Conservation (phyloP, 768 basidiomycete species). For the Pholiota conissans region DNA sequence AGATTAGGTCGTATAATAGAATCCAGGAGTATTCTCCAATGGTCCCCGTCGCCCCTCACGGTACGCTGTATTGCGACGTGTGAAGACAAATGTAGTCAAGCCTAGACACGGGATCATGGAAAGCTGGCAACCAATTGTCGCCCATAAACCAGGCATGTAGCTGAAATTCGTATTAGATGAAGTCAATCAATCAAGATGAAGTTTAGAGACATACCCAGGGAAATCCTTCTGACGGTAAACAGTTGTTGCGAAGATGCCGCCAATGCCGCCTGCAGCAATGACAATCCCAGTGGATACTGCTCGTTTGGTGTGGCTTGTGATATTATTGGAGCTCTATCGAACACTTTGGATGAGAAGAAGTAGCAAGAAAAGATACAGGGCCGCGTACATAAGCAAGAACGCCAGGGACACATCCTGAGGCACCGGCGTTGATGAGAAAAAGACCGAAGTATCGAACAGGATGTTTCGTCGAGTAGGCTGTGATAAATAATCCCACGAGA, state of each 20-base stretch:
- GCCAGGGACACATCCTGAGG: constrained; percentile 34
- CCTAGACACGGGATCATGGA: constrained; percentile 14
- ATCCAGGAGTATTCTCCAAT: constrained; percentile 15
- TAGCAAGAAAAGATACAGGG: neutral
- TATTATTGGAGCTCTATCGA: constrained; percentile 34
- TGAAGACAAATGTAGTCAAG: constrained; percentile 15
- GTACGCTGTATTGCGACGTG: constrained; percentile 17
- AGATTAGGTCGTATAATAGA: constrained; percentile 19
- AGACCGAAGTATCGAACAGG: constrained; percentile 32
- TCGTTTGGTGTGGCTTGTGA: constrained; percentile 37
- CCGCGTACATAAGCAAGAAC: constrained; percentile 37
- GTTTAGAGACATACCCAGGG: constrained; percentile 13
- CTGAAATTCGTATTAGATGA: neutral
- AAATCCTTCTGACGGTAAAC: constrained; percentile 38
- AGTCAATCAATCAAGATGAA: neutral
- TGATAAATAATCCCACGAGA: constrained; percentile 32
- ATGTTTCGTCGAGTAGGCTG: constrained; percentile 27
- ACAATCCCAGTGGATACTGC: constrained; percentile 35
- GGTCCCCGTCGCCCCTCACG: constrained; percentile 16
- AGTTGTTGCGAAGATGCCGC: constrained; percentile 19
- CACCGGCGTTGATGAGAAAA: constrained; percentile 36
- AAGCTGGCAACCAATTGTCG: constrained; percentile 20
- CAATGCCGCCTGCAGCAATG: constrained; percentile 35
- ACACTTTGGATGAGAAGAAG: neutral
- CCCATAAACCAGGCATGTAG: constrained; percentile 22